phyloP scores from a whole-genome alignment of 768 basidiomycete species.

The Scleroderma bovista region DNA sequence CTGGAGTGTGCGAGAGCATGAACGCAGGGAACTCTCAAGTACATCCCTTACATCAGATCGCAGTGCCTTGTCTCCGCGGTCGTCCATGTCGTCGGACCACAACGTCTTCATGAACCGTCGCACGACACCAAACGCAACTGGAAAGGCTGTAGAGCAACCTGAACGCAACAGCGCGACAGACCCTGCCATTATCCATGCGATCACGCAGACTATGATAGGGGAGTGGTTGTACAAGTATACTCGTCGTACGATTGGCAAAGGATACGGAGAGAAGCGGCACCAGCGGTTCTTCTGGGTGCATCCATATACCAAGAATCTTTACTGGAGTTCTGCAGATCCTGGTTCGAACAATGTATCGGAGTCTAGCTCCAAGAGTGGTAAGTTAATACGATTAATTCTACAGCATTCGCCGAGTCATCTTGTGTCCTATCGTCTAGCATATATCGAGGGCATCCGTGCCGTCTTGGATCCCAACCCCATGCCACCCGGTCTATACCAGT shows the following conservation, averaged over 20 bases:
- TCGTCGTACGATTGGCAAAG: constrained; percentile 81
- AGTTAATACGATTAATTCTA: constrained; percentile 30
- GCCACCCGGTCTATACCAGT: constrained; percentile 89
- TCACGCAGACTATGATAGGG: constrained; percentile 99
- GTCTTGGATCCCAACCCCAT: constrained; percentile 95
- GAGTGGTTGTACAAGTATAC: constrained; percentile 99
- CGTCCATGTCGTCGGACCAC: constrained; percentile 78
- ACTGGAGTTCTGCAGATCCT: constrained; percentile 95
- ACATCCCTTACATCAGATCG: constrained; percentile 68
- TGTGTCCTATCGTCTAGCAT: constrained; percentile 47
- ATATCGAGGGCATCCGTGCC: constrained; percentile 86
- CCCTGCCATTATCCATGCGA: constrained; percentile 87
- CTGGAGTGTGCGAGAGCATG: constrained; percentile 46
- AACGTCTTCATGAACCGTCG: constrained; percentile 42
- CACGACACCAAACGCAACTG: constrained; percentile 40
- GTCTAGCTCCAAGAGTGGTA: constrained; percentile 95
- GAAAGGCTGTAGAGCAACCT: constrained; percentile 26
- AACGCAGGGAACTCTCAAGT: constrained; percentile 56
- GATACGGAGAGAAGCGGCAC: constrained; percentile 85
- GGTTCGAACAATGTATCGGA: constrained; percentile 84
- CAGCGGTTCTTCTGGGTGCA: constrained; percentile 99
- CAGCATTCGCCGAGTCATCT: constrained; percentile 6
- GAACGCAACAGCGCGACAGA: constrained; percentile 58
- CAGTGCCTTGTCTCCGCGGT: constrained; percentile 65
- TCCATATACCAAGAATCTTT: constrained; percentile 95